These are phyloP conservation scores for Thoreauomyces humboldtii DNA, from an alignment of 192 early-diverging fungal species.

Conservation along the genomic window DNA sequence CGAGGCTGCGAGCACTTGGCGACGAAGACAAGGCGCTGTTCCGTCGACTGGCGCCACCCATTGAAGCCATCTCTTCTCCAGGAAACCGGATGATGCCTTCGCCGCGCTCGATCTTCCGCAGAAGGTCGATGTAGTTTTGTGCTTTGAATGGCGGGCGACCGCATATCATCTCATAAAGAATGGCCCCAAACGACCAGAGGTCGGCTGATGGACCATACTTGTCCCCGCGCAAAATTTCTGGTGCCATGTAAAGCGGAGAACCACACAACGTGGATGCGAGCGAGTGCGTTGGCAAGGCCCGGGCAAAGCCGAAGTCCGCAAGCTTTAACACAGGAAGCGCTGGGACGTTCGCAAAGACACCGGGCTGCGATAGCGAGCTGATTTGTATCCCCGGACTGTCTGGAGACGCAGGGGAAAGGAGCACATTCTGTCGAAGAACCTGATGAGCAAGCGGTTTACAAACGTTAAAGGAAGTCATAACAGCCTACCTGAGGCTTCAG, in stretches of 20 bases:
- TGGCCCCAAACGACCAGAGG: conserved; percentile 94
- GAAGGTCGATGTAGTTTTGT: conserved; percentile 87
- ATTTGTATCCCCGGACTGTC: conserved; percentile 38
- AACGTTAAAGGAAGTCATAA: not conserved
- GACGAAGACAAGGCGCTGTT: conserved; percentile 12
- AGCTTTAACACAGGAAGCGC: conserved; percentile 82
- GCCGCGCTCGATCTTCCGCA: conserved; percentile 84
- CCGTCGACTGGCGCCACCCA: not conserved
- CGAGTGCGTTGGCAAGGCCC: conserved; percentile 76
- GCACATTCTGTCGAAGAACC: conserved; percentile 62
- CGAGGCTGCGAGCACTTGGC: not conserved
- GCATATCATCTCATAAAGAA: conserved; percentile 90
- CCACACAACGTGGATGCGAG: conserved; percentile 95
- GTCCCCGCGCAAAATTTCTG: conserved; percentile 80
- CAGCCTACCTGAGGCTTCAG: conserved; percentile 87
- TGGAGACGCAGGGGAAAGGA: conserved; percentile 63
- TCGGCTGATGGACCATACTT: conserved; percentile 95
- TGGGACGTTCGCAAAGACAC: conserved; percentile 33
- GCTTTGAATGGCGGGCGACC: conserved; percentile 91
- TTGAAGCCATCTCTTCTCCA: conserved; percentile 42
- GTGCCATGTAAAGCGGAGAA: conserved; percentile 94
- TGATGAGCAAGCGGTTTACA: not conserved
- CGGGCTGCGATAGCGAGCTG: conserved; percentile 35
- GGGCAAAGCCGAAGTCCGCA: conserved; percentile 98
- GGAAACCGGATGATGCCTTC: conserved; percentile 87